Conservation (phyloP, 2,329 filamentous ascomycete species). For the Exophiala dermatitidis region DNA sequence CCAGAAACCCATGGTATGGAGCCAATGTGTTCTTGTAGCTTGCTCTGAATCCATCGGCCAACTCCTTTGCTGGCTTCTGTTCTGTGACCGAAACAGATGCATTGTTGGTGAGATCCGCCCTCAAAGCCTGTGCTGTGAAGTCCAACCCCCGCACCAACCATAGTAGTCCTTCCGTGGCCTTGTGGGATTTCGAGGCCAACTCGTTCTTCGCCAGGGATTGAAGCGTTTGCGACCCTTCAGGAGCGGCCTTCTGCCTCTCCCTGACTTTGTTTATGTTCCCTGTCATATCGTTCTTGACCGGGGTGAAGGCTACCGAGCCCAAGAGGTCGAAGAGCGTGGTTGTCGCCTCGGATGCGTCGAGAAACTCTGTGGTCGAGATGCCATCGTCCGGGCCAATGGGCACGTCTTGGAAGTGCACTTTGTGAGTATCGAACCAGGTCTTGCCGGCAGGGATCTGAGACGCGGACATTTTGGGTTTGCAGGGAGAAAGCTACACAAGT, state of each 20-base stretch:
- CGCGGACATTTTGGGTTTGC: conserved; percentile 4
- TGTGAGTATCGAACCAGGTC: conserved; percentile 4
- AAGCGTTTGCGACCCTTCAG: conserved; percentile 70
- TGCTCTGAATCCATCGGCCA: conserved; percentile 75
- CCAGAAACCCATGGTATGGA: conserved; percentile 77
- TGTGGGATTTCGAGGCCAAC: conserved; percentile 81
- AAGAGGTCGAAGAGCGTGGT: conserved; percentile 71
- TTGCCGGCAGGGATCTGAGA: conserved; percentile 57
- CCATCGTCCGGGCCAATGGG: conserved; percentile 50
- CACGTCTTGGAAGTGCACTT: conserved; percentile 2
- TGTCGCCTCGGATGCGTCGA: conserved; percentile 82
- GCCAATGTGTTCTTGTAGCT: conserved; percentile 85
- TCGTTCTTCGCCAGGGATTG: conserved; percentile 83
- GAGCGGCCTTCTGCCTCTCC: conserved; percentile 69
- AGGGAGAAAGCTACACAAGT: background rate
- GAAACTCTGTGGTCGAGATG: conserved; percentile 76
- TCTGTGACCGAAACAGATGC: conserved; percentile 18
- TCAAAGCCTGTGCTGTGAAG: conserved; percentile 81
- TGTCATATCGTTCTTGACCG: conserved; percentile 84
- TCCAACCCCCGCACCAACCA: conserved; percentile 93
- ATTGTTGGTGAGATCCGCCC: conserved; percentile 41
- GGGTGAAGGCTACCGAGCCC: conserved; percentile 67
- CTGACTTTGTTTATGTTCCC: conserved; percentile 97
- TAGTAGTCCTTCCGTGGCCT: conserved; percentile 77
- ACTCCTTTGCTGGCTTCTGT: conserved; percentile 39